Percentiles rank a stretch among this genome's conserved stretches.
These are phyloP conservation scores for Lecanosticta acicola DNA, from an alignment of 2,329 filamentous ascomycete genomes.

Conservation along the genomic window DNA sequence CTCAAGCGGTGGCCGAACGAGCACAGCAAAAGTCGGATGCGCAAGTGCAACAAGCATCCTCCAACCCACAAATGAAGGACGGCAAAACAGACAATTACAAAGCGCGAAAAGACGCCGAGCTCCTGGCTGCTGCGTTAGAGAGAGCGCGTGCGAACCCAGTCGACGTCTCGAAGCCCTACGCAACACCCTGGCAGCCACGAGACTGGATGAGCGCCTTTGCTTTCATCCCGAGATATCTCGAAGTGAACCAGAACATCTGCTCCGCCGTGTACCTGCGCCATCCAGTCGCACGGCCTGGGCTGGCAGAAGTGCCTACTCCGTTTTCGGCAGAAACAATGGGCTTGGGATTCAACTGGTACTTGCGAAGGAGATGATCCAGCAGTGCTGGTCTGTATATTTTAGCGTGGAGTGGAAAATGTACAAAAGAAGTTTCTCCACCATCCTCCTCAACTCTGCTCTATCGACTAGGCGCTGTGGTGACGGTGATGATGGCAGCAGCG, in stretches of 20 bases:
- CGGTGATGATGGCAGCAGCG: too few species aligned
- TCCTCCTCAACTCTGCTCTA: too few species aligned
- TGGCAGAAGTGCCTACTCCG: slow-evolving; percentile 71
- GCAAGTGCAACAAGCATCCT: slow-evolving; percentile 12
- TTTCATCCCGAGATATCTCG: slow-evolving; percentile 89
- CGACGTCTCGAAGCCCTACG: slow-evolving; percentile 75
- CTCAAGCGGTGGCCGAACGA: slow-evolving; percentile 1
- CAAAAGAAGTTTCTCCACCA: too few species aligned
- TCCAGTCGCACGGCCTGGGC: slow-evolving; percentile 77
- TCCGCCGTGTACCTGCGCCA: slow-evolving; percentile 91
- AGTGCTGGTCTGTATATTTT: background rate
- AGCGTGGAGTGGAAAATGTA: background rate
- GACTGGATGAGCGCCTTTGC: slow-evolving; percentile 87
- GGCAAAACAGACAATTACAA: slow-evolving; percentile 42
- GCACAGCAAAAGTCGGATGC: slow-evolving; percentile 21
- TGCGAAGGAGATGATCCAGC: slow-evolving; percentile 71
- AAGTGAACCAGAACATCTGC: slow-evolving; percentile 97
- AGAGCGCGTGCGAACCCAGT: slow-evolving; percentile 68
- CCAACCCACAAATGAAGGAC: slow-evolving; percentile 23
- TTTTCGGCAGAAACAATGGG: slow-evolving; percentile 66
- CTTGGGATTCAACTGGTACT: slow-evolving; percentile 89
- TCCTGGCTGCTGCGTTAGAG: slow-evolving; percentile 54
- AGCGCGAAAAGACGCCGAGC: slow-evolving; percentile 52
- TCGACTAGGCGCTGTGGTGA: too few species aligned
- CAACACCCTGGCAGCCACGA: slow-evolving; percentile 82